Evolutionary conservation across 2,329 filamentous ascomycete species (phyloP).

Genomic region (Alternaria sp.): DNA sequence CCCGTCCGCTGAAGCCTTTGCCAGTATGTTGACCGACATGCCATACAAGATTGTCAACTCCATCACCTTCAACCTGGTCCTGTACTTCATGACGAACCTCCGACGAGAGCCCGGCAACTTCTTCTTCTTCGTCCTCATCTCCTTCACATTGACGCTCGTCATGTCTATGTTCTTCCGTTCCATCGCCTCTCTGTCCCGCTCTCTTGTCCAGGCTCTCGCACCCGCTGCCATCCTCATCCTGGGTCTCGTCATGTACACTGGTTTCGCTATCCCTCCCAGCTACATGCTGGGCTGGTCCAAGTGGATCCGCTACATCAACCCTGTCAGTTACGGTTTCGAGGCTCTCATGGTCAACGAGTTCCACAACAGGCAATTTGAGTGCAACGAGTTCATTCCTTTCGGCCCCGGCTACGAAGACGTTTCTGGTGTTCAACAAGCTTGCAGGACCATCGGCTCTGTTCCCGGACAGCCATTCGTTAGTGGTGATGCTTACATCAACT

Average conservation of each 20-base stretch:
- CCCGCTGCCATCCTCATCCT: slow-evolving; percentile 66
- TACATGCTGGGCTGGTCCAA: slow-evolving; percentile 82
- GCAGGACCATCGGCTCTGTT: slow-evolving; percentile 51
- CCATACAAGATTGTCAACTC: slow-evolving; percentile 81
- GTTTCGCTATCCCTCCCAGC: slow-evolving; percentile 62
- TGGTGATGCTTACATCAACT: slow-evolving; percentile 48
- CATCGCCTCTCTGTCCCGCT: slow-evolving; percentile 77
- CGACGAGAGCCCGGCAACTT: slow-evolving; percentile 75
- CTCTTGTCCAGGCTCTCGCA: slow-evolving; percentile 64
- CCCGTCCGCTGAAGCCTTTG: slow-evolving; percentile 84
- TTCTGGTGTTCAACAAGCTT: slow-evolving; percentile 43
- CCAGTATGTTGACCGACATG: slow-evolving; percentile 84
- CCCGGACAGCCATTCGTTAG: slow-evolving; percentile 48
- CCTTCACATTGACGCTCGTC: slow-evolving; percentile 72
- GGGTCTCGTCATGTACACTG: slow-evolving; percentile 71
- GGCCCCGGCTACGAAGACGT: slow-evolving; percentile 49
- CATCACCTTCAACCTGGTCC: slow-evolving; percentile 75
- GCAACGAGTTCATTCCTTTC: slow-evolving; percentile 53
- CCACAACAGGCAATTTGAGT: slow-evolving; percentile 64
- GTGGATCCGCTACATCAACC: slow-evolving; percentile 84
- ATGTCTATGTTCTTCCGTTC: slow-evolving; percentile 90
- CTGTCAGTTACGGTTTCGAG: slow-evolving; percentile 81
- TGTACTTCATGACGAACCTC: slow-evolving; percentile 90
- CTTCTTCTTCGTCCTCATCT: slow-evolving; percentile 84
- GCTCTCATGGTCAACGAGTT: slow-evolving; percentile 86